Percentiles rank a stretch among this genome's conserved stretches.
Conservation (phyloP, 2,329 filamentous ascomycete genomes). For the Ophiocordyceps robertsii region DNA sequence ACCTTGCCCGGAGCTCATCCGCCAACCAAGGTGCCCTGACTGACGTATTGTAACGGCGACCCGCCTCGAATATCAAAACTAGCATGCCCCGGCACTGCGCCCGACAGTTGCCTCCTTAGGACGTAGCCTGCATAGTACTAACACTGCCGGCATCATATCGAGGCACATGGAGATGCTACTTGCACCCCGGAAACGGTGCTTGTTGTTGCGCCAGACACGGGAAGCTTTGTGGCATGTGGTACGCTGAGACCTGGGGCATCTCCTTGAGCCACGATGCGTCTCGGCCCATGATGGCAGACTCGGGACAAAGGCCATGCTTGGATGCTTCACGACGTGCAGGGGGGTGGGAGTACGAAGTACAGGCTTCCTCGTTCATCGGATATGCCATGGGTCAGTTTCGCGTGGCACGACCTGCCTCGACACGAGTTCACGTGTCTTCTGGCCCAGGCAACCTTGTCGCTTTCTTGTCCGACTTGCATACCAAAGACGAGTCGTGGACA, state of each 20-base stretch:
- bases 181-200: neutral
- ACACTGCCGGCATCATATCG: neutral
- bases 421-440: constrained; percentile 4
- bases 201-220: neutral
- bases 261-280: neutral
- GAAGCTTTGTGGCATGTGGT: neutral
- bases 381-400: constrained; percentile 1
- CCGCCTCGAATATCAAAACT: neutral
- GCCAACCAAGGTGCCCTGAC: neutral
- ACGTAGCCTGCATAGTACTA: neutral
- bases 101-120: neutral
- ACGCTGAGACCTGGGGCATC: neutral
- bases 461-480: neutral
- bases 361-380: neutral
- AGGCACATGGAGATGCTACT: neutral
- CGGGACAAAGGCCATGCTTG: constrained; percentile 2
- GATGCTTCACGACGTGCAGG: constrained; percentile 1
- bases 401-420: neutral
- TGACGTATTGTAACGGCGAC: neutral
- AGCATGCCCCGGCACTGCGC: neutral
- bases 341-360: neutral
- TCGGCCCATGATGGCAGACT: neutral
- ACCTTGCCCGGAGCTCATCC: neutral
- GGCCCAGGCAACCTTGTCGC: neutral
- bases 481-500: neutral